A percentile compares a stretch with the other conserved stretches of the same genome.
phyloP scores from a whole-genome alignment of 352 stramenopile species.

The Aphanomyces astaci region DNA sequence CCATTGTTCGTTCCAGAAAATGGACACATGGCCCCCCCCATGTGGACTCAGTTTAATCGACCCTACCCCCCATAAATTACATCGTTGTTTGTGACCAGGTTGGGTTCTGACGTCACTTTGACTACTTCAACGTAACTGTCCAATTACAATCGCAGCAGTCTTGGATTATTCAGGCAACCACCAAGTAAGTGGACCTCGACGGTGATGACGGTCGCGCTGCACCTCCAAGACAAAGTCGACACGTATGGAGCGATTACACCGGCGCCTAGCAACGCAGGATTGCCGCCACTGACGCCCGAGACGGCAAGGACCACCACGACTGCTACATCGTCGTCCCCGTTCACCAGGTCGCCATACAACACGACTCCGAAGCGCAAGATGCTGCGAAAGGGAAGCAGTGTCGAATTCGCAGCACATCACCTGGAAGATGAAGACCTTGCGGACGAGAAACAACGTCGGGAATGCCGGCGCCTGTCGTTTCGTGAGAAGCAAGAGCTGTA shows the following conservation, averaged over 20 bases:
- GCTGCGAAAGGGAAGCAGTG: conserved; percentile 16
- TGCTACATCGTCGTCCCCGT: background rate
- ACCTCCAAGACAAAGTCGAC: conserved; percentile 11
- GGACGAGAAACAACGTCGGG: background rate
- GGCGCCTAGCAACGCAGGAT: background rate
- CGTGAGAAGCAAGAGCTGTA: conserved; percentile 81
- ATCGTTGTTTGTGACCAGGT: background rate
- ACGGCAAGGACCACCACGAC: background rate
- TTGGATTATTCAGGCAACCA: too few relatives aligned
- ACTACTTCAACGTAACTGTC: background rate
- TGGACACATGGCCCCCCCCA: background rate
- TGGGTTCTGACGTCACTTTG: background rate
- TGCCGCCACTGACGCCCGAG: background rate
- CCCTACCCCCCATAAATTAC: background rate
- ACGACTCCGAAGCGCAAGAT: conserved; percentile 6
- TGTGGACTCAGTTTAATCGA: background rate
- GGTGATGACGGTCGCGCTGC: background rate
- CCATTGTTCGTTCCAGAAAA: too few relatives aligned
- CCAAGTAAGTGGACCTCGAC: too few relatives aligned
- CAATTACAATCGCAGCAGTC: too few relatives aligned
- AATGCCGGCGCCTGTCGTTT: conserved; percentile 49
- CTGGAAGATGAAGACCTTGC: background rate
- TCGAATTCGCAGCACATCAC: conserved; percentile 13
- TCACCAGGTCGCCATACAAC: conserved; percentile 5
- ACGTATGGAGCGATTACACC: conserved; percentile 3